Conservation (phyloP, 2,329 filamentous ascomycete species). For the Colletotrichum australisinense region DNA sequence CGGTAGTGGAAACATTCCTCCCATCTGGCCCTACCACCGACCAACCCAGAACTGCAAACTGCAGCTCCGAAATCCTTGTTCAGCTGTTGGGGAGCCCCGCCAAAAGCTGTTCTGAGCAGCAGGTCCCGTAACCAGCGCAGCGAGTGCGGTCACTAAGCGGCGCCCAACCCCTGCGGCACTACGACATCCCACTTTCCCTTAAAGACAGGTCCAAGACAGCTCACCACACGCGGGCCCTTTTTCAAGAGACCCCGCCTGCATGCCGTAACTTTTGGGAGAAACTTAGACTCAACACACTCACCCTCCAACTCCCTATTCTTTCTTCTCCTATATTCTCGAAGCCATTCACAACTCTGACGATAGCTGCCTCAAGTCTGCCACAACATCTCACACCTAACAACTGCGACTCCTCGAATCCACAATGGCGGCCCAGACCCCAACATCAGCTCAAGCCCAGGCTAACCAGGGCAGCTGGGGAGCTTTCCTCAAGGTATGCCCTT, state of each 20-base stretch:
- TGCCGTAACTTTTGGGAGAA: background rate
- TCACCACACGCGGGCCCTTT: background rate
- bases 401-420: background rate
- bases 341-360: background rate
- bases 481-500: slow-evolving; percentile 32
- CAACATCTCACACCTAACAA: background rate
- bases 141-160: background rate
- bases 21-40: background rate
- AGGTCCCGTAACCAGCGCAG: background rate
- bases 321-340: background rate
- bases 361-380: background rate
- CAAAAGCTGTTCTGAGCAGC: slow-evolving; percentile 6
- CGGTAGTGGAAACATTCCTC: background rate
- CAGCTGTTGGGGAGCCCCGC: slow-evolving; percentile 14
- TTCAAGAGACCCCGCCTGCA: slow-evolving; percentile 2
- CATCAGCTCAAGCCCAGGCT: slow-evolving; percentile 17
- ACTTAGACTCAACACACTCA: background rate
- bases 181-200: slow-evolving; percentile 25
- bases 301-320: background rate
- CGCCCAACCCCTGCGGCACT: background rate
- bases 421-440: slow-evolving; percentile 27
- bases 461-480: slow-evolving; percentile 26
- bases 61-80: background rate
- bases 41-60: background rate
- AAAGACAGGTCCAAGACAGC: slow-evolving; percentile 3